Evolutionary conservation across 2,329 filamentous ascomycete species (phyloP).

Genomic region (Scopulariopsis brevicaulis): DNA sequence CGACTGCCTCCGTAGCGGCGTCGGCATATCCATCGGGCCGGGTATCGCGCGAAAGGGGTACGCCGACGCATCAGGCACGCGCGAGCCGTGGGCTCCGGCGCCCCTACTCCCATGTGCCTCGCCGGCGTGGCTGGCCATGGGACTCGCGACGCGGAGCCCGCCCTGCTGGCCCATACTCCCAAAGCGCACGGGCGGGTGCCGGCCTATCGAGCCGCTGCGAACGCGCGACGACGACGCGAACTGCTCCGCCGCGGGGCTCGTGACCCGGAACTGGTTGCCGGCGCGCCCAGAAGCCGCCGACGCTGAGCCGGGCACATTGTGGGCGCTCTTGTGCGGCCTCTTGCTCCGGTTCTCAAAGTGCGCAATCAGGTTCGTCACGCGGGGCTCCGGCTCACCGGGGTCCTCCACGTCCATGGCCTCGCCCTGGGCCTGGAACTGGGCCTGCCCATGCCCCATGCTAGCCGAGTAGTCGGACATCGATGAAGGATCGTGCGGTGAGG

Average conservation of each 20-base stretch:
- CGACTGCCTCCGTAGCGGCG: not conserved
- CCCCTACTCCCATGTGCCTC: not conserved
- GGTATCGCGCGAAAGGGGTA: not conserved
- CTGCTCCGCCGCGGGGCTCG: slow-evolving; percentile 3
- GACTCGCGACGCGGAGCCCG: slow-evolving; percentile 4
- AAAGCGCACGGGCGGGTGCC: not conserved
- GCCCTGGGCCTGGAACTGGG: not conserved
- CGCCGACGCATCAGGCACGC: not conserved
- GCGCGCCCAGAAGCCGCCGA: slow-evolving; percentile 3
- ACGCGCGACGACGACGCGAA: slow-evolving; percentile 2
- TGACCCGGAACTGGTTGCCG: slow-evolving; percentile 1
- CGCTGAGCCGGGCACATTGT: slow-evolving; percentile 1
- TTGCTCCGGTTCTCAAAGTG: slow-evolving; percentile 6
- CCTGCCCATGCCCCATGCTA: not conserved
- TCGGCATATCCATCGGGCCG: slow-evolving; percentile 1
- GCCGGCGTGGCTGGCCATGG: not conserved
- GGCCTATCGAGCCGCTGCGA: slow-evolving; percentile 2
- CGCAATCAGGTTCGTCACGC: slow-evolving; percentile 8
- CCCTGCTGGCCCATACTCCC: slow-evolving; percentile 3
- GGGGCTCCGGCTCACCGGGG: not conserved
- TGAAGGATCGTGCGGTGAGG: not conserved
- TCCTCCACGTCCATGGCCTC: not conserved
- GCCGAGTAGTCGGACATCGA: not conserved
- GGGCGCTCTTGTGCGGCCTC: slow-evolving; percentile 4
- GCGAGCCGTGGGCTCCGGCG: not conserved